Percentiles rank a stretch among this genome's conserved stretches.
These are phyloP conservation scores for Glarea lozoyensis DNA, from an alignment of 495 filamentous ascomycete genomes.

Conservation along the genomic window DNA sequence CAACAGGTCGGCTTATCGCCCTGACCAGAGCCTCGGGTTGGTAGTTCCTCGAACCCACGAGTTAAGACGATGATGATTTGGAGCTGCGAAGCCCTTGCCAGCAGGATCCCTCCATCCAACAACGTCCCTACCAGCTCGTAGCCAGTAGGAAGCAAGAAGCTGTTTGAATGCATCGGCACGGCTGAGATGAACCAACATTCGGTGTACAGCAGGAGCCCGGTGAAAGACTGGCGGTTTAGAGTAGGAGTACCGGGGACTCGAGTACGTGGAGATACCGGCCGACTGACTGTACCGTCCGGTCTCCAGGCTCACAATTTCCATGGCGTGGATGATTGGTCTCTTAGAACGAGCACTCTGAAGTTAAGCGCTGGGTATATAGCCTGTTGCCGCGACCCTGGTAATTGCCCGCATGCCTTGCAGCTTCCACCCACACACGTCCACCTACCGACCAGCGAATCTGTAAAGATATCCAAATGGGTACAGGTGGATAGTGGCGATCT, in stretches of 20 bases:
- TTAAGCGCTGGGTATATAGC: not conserved
- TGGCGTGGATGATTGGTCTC: not conserved
- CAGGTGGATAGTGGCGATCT: too few species aligned
- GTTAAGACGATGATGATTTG: not conserved
- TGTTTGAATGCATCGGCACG: not conserved
- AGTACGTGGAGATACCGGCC: not conserved
- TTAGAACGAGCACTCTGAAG: not conserved
- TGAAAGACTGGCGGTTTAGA: not conserved
- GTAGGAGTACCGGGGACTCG: not conserved
- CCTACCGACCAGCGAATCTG: too few species aligned
- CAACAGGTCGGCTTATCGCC: not conserved
- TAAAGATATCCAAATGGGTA: too few species aligned
- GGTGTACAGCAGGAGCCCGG: not conserved
- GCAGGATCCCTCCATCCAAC: not conserved
- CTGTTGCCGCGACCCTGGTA: constrained; percentile 26
- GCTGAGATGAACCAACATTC: not conserved
- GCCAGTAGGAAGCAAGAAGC: not conserved
- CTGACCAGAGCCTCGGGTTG: constrained; percentile 5
- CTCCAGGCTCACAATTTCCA: too few species aligned
- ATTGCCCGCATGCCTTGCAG: too few species aligned
- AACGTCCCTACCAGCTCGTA: not conserved
- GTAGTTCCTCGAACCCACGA: not conserved
- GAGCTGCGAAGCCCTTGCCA: not conserved
- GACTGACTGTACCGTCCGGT: too few species aligned
- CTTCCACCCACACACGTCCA: too few species aligned